phyloP scores from a whole-genome alignment of 2,329 filamentous ascomycete species.

The Diaporthe amygdali region DNA sequence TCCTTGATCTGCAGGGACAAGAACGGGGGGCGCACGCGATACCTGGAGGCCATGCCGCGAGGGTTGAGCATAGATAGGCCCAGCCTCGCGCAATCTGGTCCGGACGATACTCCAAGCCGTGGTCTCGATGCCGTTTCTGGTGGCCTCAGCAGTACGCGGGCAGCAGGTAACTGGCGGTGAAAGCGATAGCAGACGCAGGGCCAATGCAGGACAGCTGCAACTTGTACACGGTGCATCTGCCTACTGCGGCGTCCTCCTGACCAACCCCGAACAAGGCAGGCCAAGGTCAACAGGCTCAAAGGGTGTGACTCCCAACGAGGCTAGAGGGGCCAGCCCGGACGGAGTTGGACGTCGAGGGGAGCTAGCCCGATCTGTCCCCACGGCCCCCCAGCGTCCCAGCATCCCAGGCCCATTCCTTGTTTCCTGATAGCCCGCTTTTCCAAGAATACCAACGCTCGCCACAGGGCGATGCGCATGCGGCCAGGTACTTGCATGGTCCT shows the following conservation, averaged over 20 bases:
- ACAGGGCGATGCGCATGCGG: not conserved
- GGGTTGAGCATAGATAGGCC: constrained; percentile 2
- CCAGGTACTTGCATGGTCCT: not conserved
- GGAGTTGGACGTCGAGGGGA: not conserved
- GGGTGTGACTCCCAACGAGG: constrained; percentile 12
- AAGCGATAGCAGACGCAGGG: not conserved
- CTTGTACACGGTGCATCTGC: constrained; percentile 11
- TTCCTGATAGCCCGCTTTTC: constrained; percentile 12
- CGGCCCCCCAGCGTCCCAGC: not conserved
- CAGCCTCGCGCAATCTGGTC: not conserved
- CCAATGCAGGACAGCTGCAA: not conserved
- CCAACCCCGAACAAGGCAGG: not conserved
- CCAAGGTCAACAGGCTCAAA: not conserved
- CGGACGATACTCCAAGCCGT: not conserved
- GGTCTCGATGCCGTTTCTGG: not conserved
- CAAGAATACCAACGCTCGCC: constrained; percentile 18
- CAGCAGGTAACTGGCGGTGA: constrained; percentile 8
- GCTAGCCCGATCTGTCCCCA: constrained; percentile 6
- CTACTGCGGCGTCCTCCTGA: not conserved
- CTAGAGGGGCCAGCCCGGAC: constrained; percentile 1
- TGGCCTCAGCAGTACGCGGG: constrained; percentile 6
- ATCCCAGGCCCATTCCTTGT: not conserved
- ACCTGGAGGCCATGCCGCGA: constrained; percentile 3
- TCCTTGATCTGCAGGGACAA: constrained; percentile 8
- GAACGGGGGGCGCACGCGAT: constrained; percentile 20